A percentile compares a stretch with the other conserved stretches of the same genome.
Evolutionary conservation across 2,329 filamentous ascomycete genomes (phyloP).

Genomic region (Neofusicoccum laricinum): DNA sequence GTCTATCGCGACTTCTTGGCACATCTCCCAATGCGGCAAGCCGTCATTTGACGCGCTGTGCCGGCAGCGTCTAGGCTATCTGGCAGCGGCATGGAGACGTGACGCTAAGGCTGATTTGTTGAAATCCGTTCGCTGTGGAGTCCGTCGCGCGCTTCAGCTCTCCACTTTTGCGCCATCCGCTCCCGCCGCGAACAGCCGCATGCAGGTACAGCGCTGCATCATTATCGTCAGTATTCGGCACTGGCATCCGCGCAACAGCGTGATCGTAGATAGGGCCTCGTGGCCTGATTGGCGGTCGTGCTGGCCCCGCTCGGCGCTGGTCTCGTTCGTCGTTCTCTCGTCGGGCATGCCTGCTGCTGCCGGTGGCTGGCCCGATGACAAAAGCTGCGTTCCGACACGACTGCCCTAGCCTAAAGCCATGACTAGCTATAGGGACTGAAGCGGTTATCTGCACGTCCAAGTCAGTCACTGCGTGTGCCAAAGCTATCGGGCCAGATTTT

Average conservation of each 20-base stretch:
- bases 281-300: not conserved
- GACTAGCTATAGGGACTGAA: too few relatives aligned
- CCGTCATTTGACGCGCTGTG: not conserved
- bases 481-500: too few relatives aligned
- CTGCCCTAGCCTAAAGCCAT: too few relatives aligned
- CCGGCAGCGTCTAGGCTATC: not conserved
- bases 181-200: not conserved
- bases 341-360: too few relatives aligned
- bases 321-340: too few relatives aligned
- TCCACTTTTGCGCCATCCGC: not conserved
- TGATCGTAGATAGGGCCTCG: too few relatives aligned
- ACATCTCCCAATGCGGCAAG: not conserved
- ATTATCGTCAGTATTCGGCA: too few relatives aligned
- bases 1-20: conserved; percentile 9
- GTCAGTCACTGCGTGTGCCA: too few relatives aligned
- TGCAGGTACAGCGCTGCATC: conserved; percentile 1
- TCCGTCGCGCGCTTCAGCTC: not conserved
- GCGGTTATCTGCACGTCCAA: too few relatives aligned
- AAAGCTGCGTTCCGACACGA: too few relatives aligned
- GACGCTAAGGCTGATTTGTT: not conserved
- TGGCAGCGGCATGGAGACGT: not conserved
- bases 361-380: too few relatives aligned
- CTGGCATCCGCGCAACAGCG: not conserved
- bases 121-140: too few relatives aligned
- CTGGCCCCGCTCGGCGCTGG: not conserved